These are phyloP conservation scores for Daldinia decipiens DNA, from an alignment of 495 filamentous ascomycete species.

Conservation along the genomic window DNA sequence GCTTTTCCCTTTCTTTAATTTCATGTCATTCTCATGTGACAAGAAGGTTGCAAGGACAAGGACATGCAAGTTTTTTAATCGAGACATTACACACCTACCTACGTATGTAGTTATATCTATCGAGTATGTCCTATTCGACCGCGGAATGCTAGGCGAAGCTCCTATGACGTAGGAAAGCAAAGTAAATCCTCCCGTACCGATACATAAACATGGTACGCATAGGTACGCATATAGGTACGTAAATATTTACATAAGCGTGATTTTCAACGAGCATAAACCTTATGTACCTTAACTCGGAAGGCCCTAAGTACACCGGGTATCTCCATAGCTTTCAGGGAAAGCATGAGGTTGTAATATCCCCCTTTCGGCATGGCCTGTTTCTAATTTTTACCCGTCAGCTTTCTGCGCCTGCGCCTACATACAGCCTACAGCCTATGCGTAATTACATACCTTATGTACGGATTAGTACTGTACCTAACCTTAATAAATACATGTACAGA, in stretches of 20 bases:
- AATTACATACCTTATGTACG: neutral
- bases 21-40: conserved; percentile 12
- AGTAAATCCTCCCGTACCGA: conserved; percentile 3
- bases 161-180: conserved; percentile 37
- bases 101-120: conserved; percentile 19
- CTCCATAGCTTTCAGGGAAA: conserved; percentile 10
- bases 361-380: conserved; percentile 26
- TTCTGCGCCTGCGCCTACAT: neutral
- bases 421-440: too few species aligned
- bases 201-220: neutral
- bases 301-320: conserved; percentile 18
- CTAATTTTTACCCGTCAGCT: conserved; percentile 35
- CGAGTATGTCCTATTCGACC: conserved; percentile 30
- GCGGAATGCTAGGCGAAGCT: conserved; percentile 24
- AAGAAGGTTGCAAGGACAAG: conserved; percentile 17
- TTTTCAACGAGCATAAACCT: neutral
- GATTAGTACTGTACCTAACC: conserved; percentile 24
- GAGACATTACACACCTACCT: conserved; percentile 13
- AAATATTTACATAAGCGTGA: neutral
- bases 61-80: conserved; percentile 10
- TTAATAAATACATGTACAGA: conserved; percentile 24
- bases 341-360: conserved; percentile 17
- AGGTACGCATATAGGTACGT: neutral
- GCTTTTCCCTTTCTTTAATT: neutral
- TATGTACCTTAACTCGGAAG: conserved; percentile 2